These are phyloP conservation scores for Debaryomyces robertsiae DNA, from an alignment of 1,139 yeast genomes.

Conservation along the genomic window DNA sequence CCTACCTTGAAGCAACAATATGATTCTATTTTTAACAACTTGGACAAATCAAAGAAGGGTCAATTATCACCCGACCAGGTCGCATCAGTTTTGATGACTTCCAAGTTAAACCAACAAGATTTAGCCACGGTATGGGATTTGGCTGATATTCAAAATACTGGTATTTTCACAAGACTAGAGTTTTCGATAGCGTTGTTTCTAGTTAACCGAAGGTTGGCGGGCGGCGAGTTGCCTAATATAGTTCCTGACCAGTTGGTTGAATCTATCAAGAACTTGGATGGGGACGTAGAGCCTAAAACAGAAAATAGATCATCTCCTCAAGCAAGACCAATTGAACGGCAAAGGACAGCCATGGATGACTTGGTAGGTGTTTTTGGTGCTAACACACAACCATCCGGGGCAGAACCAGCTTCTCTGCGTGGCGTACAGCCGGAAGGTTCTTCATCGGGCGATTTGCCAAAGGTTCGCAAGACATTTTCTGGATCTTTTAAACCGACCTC, in stretches of 20 bases:
- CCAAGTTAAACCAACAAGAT: conserved; percentile 80
- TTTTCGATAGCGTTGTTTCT: conserved; percentile 93
- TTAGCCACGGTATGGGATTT: conserved; percentile 94
- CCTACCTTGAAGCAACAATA: conserved; percentile 75
- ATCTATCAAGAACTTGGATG: conserved; percentile 22
- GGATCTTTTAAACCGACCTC: conserved; percentile 61
- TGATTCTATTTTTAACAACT: conserved; percentile 72
- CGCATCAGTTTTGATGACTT: conserved; percentile 86
- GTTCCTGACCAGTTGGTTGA: conserved; percentile 57
- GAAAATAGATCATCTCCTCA: conserved; percentile 14
- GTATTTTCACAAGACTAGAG: conserved; percentile 76
- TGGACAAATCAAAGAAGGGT: conserved; percentile 70
- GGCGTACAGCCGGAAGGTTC: conserved; percentile 38
- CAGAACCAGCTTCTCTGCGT: conserved; percentile 15
- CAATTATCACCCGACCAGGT: conserved; percentile 74
- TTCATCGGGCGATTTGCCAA: conserved; percentile 39
- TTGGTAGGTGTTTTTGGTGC: conserved; percentile 57
- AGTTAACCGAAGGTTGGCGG: conserved; percentile 81
- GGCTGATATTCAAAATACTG: conserved; percentile 87
- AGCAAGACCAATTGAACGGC: conserved; percentile 25
- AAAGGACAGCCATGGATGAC: conserved; percentile 67
- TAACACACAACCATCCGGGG: conserved; percentile 10
- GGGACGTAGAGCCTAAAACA: not conserved
- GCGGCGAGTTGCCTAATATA: conserved; percentile 72
- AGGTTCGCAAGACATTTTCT: conserved; percentile 40